These are phyloP conservation scores for Saccharomycopsis amapae DNA, from an alignment of 805 yeast genomes.

Conservation along the genomic window DNA sequence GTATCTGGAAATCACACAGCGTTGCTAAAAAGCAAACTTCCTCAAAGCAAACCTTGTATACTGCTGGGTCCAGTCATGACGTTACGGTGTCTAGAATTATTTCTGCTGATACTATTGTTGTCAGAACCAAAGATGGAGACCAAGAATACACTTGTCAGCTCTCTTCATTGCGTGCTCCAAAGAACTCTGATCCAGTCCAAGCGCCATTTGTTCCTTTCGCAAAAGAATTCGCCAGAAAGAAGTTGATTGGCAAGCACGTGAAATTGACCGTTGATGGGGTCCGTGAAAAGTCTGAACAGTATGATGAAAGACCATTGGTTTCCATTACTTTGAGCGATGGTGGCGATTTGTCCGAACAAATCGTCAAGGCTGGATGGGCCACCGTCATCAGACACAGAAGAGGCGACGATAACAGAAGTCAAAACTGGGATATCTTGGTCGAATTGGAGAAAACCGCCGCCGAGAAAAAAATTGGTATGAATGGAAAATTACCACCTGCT, in stretches of 20 bases:
- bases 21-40: slow-evolving; percentile 19
- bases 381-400: slow-evolving; percentile 72
- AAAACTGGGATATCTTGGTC: slow-evolving; percentile 68
- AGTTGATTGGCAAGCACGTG: slow-evolving; percentile 66
- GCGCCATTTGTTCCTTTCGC: slow-evolving; percentile 57
- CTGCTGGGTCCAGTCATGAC: slow-evolving; percentile 42
- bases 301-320: slow-evolving; percentile 62
- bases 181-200: slow-evolving; percentile 48
- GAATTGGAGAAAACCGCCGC: slow-evolving; percentile 61
- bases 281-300: slow-evolving; percentile 52
- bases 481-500: slow-evolving; percentile 47
- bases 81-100: slow-evolving; percentile 56
- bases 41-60: slow-evolving; percentile 27
- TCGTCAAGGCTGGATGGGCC: slow-evolving; percentile 65
- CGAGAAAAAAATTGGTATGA: slow-evolving; percentile 54
- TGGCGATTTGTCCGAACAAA: slow-evolving; percentile 49
- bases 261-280: slow-evolving; percentile 53
- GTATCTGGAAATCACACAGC: slow-evolving; percentile 43
- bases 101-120: slow-evolving; percentile 58
- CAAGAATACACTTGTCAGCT: slow-evolving; percentile 60
- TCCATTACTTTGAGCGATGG: slow-evolving; percentile 46
- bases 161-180: slow-evolving; percentile 71
- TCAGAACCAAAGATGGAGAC: slow-evolving; percentile 41
- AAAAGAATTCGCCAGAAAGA: slow-evolving; percentile 65
- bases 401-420: slow-evolving; percentile 62